These are phyloP conservation scores for Boletus pseudo-olivaceus DNA, from an alignment of 768 basidiomycete species.

Conservation along the genomic window DNA sequence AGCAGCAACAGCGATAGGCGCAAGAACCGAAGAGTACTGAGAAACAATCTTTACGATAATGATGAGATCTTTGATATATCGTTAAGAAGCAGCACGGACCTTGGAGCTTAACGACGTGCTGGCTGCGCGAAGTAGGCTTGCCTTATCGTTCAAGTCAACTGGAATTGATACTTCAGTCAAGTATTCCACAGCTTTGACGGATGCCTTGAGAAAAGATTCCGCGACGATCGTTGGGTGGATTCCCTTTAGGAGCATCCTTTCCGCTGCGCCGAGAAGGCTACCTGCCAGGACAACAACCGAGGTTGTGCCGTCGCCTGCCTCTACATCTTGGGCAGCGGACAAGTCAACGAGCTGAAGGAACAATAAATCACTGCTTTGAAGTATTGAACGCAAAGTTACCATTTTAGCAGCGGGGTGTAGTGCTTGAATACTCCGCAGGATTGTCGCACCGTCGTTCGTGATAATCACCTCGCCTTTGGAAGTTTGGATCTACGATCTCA, in stretches of 20 bases:
- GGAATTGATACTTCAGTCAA: slow-evolving; percentile 90
- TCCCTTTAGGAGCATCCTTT: slow-evolving; percentile 94
- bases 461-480: slow-evolving; percentile 95
- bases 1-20: slow-evolving; percentile 98
- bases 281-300: slow-evolving; percentile 97
- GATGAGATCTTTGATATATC: slow-evolving; percentile 5
- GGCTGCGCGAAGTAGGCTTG: slow-evolving; percentile 84
- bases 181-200: slow-evolving; percentile 89
- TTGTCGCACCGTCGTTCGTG: slow-evolving; percentile 98
- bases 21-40: slow-evolving; percentile 95
- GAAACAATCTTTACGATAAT: slow-evolving; percentile 77
- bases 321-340: slow-evolving; percentile 96
- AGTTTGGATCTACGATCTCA: slow-evolving; percentile 76
- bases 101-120: slow-evolving; percentile 97
- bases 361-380: neutral
- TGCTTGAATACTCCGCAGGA: slow-evolving; percentile 92
- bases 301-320: slow-evolving; percentile 98
- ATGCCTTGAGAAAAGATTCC: slow-evolving; percentile 91
- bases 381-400: slow-evolving; percentile 41
- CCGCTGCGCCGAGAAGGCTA: slow-evolving; percentile 87
- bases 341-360: slow-evolving; percentile 83
- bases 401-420: slow-evolving; percentile 98
- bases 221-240: slow-evolving; percentile 98
- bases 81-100: slow-evolving; percentile 38
- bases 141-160: slow-evolving; percentile 84